Conservation (phyloP, 371 early-diverging fungal species). For the Mortierella sp. region DNA sequence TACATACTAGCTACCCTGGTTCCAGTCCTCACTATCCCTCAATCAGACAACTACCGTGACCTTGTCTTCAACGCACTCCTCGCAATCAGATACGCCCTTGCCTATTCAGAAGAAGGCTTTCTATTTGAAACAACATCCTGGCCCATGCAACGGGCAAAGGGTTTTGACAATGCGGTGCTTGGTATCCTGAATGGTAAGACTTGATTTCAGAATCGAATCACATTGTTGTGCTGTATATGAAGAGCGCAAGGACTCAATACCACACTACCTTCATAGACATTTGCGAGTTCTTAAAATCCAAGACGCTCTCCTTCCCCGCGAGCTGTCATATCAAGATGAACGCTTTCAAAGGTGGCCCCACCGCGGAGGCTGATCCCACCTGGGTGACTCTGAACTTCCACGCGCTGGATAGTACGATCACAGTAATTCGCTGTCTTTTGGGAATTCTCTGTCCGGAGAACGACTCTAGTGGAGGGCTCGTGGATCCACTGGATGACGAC, state of each 20-base stretch:
- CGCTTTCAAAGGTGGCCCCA: slow-evolving; percentile 16
- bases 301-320: slow-evolving; percentile 14
- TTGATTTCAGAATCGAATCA: neutral
- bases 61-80: slow-evolving; percentile 15
- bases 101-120: slow-evolving; percentile 21
- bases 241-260: neutral
- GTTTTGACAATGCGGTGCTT: slow-evolving; percentile 17
- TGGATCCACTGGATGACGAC: slow-evolving; percentile 17
- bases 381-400: slow-evolving; percentile 34
- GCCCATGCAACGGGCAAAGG: slow-evolving; percentile 6
- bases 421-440: slow-evolving; percentile 22
- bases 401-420: slow-evolving; percentile 18
- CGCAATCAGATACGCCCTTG: slow-evolving; percentile 11
- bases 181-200: slow-evolving; percentile 26
- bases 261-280: slow-evolving; percentile 12
- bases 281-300: neutral
- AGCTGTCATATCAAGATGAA: slow-evolving; percentile 29
- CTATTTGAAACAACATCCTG: neutral
- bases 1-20: slow-evolving; percentile 17
- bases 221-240: neutral
- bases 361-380: slow-evolving; percentile 21
- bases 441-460: slow-evolving; percentile 16
- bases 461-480: slow-evolving; percentile 15
- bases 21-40: slow-evolving; percentile 21
- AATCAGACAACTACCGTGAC: slow-evolving; percentile 17